A percentile compares a stretch with the other conserved stretches of the same genome.
Conservation (phyloP, 495 filamentous ascomycete genomes). For the Aspergillus ostianus region DNA sequence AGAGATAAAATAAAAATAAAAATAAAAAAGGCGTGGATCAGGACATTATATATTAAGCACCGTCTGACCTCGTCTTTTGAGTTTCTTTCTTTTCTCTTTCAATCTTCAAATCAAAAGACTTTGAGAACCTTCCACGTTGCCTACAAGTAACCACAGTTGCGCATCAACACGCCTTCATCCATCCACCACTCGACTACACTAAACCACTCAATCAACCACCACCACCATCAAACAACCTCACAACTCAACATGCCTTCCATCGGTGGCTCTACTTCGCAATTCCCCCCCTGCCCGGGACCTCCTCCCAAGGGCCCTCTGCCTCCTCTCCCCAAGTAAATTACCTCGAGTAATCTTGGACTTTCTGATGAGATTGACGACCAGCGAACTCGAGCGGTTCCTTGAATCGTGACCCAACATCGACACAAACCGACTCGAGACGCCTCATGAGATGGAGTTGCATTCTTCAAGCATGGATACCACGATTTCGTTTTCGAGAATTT, state of each 20-base stretch:
- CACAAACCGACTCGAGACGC: constrained; percentile 22
- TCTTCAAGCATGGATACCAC: constrained; percentile 35
- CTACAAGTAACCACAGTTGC: neutral
- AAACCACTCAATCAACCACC: constrained; percentile 7
- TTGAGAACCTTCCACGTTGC: constrained; percentile 1
- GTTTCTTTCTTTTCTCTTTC: constrained; percentile 12
- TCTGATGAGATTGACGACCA: constrained; percentile 43
- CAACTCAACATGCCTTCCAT: constrained; percentile 61
- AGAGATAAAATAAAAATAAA: constrained; percentile 14
- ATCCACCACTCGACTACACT: constrained; percentile 6
- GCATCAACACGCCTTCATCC: constrained; percentile 1
- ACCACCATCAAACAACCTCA: constrained; percentile 10
- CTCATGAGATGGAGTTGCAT: constrained; percentile 20
- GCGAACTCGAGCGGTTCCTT: constrained; percentile 25
- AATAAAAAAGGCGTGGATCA: constrained; percentile 2
- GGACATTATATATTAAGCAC: constrained; percentile 15
- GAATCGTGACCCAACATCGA: constrained; percentile 5
- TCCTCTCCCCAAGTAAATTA: constrained; percentile 69
- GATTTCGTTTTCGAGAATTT: constrained; percentile 23
- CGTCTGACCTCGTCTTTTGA: constrained; percentile 11
- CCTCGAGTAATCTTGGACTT: constrained; percentile 8
- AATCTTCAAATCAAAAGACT: constrained; percentile 4
- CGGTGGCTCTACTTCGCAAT: constrained; percentile 59
- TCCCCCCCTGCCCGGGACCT: constrained; percentile 83
- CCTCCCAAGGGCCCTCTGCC: constrained; percentile 81